Evolutionary conservation across 2,329 filamentous ascomycete species (phyloP), one percentile per base, ranked within the genome.

Genomic region (Trichoderma oligosporum): DNA sequence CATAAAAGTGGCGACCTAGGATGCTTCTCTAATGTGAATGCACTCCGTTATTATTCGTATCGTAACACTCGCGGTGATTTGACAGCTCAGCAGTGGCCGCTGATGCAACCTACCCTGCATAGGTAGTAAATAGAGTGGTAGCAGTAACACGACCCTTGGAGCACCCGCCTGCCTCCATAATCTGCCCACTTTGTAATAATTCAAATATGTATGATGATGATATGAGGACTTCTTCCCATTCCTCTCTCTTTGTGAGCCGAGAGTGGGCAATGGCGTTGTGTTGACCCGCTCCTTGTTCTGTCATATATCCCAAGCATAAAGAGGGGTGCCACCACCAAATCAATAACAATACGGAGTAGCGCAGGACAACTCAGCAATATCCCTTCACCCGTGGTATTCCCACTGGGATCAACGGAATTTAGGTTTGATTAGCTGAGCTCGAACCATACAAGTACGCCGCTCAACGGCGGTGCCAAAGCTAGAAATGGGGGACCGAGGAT

Each of bases 261-360:
- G 12, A 36, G 16, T 20, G 45, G 31, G 36, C 22, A 24, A 9
- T 33, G 25, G 6, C 16, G 8, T 42, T 41, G 48, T 33, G 27
- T 41, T 41, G 18, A 54, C 41, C 51, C 51, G 51, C 51, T 27
- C 31, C 39, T 27, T 53, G 49, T 44, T n/a, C n/a, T 38, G 49
- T 53, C 49, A 53, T 44, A 44, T 44, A 44, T 53, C 49, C 11
- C 51, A 46, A 35, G 51, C 51, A 36, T 46, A 11, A 44, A 22
- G 48, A 31, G 48, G 48, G 48, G 38, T 22, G 27, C 27, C 48
- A 52, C 48, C 48, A 52, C 36, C 12, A n/a, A 24, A 4, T n/a
- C 22, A 8, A 12, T 39, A 35, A 38, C 20, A 54, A 36, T 54
- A 29, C 31, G 39, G 45, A 38, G 29, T 14, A 39, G 51, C 51